These are phyloP conservation scores for Bifiguratus adelaidae DNA, from an alignment of 192 early-diverging fungal species.

Conservation along the genomic window DNA sequence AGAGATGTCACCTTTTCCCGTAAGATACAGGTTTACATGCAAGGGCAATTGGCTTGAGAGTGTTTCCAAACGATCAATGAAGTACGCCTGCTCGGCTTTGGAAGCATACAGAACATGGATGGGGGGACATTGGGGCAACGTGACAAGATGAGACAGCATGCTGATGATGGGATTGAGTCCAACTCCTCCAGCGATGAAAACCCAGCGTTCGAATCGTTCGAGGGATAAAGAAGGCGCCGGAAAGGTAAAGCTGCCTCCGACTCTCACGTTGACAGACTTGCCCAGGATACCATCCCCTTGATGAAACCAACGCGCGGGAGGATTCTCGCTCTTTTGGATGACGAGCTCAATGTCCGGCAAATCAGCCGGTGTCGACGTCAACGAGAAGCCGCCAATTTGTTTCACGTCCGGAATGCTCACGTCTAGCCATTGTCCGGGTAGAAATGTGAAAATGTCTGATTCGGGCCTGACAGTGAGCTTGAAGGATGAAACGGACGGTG, in stretches of 20 bases:
- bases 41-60: too few relatives aligned
- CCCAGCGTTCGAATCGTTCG: background rate
- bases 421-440: constrained; percentile 18
- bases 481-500: too few relatives aligned
- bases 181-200: constrained; percentile 14
- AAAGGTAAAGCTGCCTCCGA: constrained; percentile 10
- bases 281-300: too few relatives aligned
- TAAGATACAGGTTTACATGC: too few relatives aligned
- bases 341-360: constrained; percentile 2
- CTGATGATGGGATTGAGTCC: constrained; percentile 15
- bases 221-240: background rate
- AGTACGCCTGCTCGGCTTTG: too few relatives aligned
- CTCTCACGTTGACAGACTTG: constrained; percentile 5
- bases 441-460: too few relatives aligned
- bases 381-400: constrained; percentile 10
- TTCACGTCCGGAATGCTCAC: constrained; percentile 6
- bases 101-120: too few relatives aligned
- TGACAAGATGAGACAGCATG: too few relatives aligned
- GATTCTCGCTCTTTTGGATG: constrained; percentile 8
- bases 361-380: constrained; percentile 7
- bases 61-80: too few relatives aligned
- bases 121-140: too few relatives aligned
- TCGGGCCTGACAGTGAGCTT: too few relatives aligned
- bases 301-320: constrained; percentile 14
- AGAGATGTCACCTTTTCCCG: too few relatives aligned